A percentile compares a stretch with the other conserved stretches of the same genome.
Conservation (phyloP, 1,139 yeast genomes). For the Suhomyces panamericanus region DNA sequence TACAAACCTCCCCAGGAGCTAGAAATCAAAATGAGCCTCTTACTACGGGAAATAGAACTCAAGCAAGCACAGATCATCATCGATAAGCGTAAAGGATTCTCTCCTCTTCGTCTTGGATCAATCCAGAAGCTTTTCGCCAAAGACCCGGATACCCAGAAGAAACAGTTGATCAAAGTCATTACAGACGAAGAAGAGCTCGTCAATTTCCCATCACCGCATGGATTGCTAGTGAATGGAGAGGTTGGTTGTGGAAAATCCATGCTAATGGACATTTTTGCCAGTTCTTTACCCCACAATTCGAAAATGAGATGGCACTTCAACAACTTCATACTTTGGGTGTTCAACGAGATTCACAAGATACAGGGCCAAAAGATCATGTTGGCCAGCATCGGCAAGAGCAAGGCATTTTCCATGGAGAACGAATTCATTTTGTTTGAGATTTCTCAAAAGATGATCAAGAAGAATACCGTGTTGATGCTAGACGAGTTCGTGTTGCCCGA, state of each 20-base stretch:
- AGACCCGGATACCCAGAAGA: constrained; percentile 32
- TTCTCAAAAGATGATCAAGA: constrained; percentile 62
- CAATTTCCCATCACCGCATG: constrained; percentile 62
- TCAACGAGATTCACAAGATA: constrained; percentile 58
- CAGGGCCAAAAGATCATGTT: constrained; percentile 33
- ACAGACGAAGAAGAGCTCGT: constrained; percentile 64
- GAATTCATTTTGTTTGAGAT: constrained; percentile 67
- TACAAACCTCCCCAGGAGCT: constrained; percentile 59
- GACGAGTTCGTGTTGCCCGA: constrained; percentile 80
- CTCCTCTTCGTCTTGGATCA: constrained; percentile 20
- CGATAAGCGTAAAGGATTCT: constrained; percentile 12
- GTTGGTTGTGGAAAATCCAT: constrained; percentile 78
- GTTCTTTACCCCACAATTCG: constrained; percentile 59
- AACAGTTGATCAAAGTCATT: constrained; percentile 46
- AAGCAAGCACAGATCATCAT: constrained; percentile 27
- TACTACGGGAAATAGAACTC: constrained; percentile 50
- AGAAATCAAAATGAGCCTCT: constrained; percentile 45
- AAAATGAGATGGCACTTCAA: constrained; percentile 74
- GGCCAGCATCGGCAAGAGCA: constrained; percentile 8
- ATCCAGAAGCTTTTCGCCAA: constrained; percentile 25
- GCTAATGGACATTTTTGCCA: constrained; percentile 72
- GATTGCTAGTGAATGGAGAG: constrained; percentile 66
- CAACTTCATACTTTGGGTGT: constrained; percentile 69
- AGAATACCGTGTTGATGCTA: constrained; percentile 59
- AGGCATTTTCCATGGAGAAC: constrained; percentile 48